Evolutionary conservation across 352 stramenopile species (phyloP).

Genomic region (Globisporangium megalacanthum): DNA sequence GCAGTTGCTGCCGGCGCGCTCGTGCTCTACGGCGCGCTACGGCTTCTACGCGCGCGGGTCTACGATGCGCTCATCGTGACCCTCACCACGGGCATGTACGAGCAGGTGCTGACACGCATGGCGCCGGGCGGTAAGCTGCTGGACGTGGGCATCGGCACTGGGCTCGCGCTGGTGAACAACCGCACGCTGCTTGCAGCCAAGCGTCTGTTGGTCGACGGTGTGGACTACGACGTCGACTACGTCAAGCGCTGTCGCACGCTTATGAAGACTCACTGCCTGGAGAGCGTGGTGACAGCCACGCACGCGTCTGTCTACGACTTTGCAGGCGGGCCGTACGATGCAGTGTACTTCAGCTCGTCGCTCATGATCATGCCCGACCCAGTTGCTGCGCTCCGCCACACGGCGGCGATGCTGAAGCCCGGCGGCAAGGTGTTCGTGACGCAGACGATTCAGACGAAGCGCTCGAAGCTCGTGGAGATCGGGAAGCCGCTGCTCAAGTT

Average conservation of each 20-base stretch:
- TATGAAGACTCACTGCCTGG: slow-evolving; percentile 33
- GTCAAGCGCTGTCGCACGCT: slow-evolving; percentile 60
- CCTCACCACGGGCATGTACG: slow-evolving; percentile 89
- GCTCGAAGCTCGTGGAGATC: slow-evolving; percentile 56
- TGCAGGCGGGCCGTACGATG: slow-evolving; percentile 67
- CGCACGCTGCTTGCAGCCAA: slow-evolving; percentile 56
- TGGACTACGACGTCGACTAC: slow-evolving; percentile 90
- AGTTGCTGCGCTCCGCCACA: slow-evolving; percentile 69
- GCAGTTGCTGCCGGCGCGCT: slow-evolving; percentile 18
- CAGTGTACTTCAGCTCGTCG: slow-evolving; percentile 90
- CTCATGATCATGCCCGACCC: slow-evolving; percentile 91
- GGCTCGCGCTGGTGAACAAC: slow-evolving; percentile 63
- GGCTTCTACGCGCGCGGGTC: slow-evolving; percentile 59
- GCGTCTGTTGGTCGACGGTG: slow-evolving; percentile 69
- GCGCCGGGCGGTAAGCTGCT: slow-evolving; percentile 52
- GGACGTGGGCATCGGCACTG: slow-evolving; percentile 90
- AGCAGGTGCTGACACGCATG: slow-evolving; percentile 65
- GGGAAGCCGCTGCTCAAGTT: slow-evolving; percentile 91
- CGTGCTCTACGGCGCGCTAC: slow-evolving; percentile 46
- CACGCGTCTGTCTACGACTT: slow-evolving; percentile 85
- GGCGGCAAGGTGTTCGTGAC: slow-evolving; percentile 57
- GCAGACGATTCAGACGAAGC: slow-evolving; percentile 87
- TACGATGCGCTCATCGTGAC: slow-evolving; percentile 88
- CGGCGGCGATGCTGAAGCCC: slow-evolving; percentile 50
- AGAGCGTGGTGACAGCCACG: slow-evolving; percentile 46